Conservation (phyloP, 2,329 filamentous ascomycete genomes). For the Curvularia sp. region DNA sequence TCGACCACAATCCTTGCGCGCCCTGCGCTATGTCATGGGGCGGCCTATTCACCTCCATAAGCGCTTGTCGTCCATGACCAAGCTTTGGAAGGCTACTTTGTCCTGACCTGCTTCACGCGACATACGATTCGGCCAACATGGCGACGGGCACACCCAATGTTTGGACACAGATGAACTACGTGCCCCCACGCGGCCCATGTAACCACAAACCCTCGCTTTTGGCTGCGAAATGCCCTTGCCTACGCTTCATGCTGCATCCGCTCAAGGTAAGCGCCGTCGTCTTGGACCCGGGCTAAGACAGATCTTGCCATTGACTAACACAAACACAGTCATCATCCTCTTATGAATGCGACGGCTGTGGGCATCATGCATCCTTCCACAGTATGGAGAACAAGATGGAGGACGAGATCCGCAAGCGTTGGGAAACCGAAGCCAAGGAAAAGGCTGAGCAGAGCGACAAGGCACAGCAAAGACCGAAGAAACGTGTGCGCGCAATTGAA, state of each 20-base stretch:
- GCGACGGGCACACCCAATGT: constrained; percentile 49
- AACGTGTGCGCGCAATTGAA: constrained; percentile 38
- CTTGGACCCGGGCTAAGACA: too few species aligned
- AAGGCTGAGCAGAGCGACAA: constrained; percentile 27
- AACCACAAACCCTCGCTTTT: constrained; percentile 58
- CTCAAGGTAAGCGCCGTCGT: constrained; percentile 53
- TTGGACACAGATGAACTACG: constrained; percentile 60
- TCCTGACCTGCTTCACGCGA: background rate
- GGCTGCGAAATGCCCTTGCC: constrained; percentile 58
- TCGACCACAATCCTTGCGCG: background rate
- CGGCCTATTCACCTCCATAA: background rate
- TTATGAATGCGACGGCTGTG: constrained; percentile 64
- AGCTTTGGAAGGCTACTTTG: background rate
- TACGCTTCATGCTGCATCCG: constrained; percentile 65
- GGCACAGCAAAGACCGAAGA: constrained; percentile 30
- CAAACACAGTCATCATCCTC: constrained; percentile 52
- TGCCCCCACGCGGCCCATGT: constrained; percentile 59
- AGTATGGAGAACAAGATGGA: constrained; percentile 60
- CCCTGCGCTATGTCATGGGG: constrained; percentile 6
- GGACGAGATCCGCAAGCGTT: constrained; percentile 56
- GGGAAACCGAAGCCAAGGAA: constrained; percentile 51
- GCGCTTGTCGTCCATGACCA: background rate
- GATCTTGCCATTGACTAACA: constrained; percentile 2
- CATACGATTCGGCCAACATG: constrained; percentile 16
- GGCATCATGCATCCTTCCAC: constrained; percentile 63